Percentiles rank a stretch among this genome's conserved stretches.
phyloP scores from a whole-genome alignment of 331 rosid genomes.

The Prunus yedoensis region DNA sequence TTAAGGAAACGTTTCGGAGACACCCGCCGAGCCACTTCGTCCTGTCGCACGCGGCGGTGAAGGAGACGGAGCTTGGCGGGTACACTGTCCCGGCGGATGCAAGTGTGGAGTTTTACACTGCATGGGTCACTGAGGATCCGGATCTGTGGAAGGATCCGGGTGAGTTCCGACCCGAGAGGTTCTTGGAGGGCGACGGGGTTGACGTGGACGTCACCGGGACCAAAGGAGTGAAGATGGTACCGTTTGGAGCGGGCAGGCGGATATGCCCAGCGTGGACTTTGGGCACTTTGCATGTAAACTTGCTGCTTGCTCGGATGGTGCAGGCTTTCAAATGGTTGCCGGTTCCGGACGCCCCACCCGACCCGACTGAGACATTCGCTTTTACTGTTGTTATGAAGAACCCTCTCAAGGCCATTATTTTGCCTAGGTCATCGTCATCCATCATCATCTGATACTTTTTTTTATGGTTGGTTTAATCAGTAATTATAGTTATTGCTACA shows the following conservation, averaged over 20 bases:
- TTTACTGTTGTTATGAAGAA: conserved; percentile 90
- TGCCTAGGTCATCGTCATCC: conserved; percentile 38
- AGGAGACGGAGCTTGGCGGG: conserved; percentile 77
- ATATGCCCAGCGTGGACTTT: conserved; percentile 95
- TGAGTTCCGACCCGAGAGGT: conserved; percentile 89
- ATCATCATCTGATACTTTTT: no score
- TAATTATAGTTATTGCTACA: no score
- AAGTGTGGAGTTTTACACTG: conserved; percentile 94
- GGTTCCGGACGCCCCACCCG: conserved; percentile 64
- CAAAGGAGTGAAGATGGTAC: conserved; percentile 73
- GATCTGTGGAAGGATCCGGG: conserved; percentile 70
- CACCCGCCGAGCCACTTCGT: conserved; percentile 95
- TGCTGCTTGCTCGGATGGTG: conserved; percentile 84
- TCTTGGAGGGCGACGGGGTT: conserved; percentile 80
- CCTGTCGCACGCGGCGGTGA: conserved; percentile 73
- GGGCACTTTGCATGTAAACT: conserved; percentile 68
- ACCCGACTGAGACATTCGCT: conserved; percentile 82
- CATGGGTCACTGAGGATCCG: conserved; percentile 86
- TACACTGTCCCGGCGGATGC: conserved; percentile 78
- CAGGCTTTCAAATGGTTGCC: conserved; percentile 86
- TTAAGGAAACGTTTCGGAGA: conserved; percentile 83
- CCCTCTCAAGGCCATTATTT: conserved; percentile 73
- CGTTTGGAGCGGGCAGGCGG: conserved; percentile 89
- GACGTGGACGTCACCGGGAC: conserved; percentile 86
- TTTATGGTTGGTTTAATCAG: no score